Evolutionary conservation across 805 yeast species (phyloP).

Genomic region (Metschnikowia amazonensis): DNA sequence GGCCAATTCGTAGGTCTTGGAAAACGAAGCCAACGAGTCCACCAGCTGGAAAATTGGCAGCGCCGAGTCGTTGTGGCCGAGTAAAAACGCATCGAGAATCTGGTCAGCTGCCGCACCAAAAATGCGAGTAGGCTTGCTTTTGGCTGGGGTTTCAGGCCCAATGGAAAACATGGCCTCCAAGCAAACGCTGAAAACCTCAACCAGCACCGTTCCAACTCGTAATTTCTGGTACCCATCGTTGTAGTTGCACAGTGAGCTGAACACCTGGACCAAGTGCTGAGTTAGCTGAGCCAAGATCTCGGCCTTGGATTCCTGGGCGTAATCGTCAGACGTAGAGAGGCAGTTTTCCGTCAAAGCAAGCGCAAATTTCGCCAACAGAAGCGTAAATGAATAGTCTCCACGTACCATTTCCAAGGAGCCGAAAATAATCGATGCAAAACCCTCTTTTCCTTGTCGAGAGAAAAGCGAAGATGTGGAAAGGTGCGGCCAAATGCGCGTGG

Average conservation of each 20-base stretch:
- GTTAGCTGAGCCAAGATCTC: constrained; percentile 54
- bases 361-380: constrained; percentile 54
- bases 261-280: constrained; percentile 58
- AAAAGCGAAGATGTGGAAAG: constrained; percentile 63
- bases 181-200: constrained; percentile 53
- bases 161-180: constrained; percentile 53
- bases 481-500: constrained; percentile 77
- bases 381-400: constrained; percentile 64
- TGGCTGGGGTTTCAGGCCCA: constrained; percentile 38
- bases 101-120: constrained; percentile 49
- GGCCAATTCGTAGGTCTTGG: constrained; percentile 34
- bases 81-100: constrained; percentile 55
- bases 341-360: constrained; percentile 51
- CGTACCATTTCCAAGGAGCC: constrained; percentile 70
- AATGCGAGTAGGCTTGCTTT: constrained; percentile 39
- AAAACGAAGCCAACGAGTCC: constrained; percentile 40
- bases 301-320: constrained; percentile 38
- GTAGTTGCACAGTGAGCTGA: constrained; percentile 72
- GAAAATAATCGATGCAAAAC: constrained; percentile 55
- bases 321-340: constrained; percentile 34
- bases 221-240: constrained; percentile 51
- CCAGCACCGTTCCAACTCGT: constrained; percentile 54
- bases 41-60: constrained; percentile 52
- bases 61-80: constrained; percentile 45
- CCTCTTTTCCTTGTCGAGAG: constrained; percentile 58